Evolutionary conservation across 2,329 filamentous ascomycete species (phyloP).

Genomic region (Colletotrichum endophyticum): DNA sequence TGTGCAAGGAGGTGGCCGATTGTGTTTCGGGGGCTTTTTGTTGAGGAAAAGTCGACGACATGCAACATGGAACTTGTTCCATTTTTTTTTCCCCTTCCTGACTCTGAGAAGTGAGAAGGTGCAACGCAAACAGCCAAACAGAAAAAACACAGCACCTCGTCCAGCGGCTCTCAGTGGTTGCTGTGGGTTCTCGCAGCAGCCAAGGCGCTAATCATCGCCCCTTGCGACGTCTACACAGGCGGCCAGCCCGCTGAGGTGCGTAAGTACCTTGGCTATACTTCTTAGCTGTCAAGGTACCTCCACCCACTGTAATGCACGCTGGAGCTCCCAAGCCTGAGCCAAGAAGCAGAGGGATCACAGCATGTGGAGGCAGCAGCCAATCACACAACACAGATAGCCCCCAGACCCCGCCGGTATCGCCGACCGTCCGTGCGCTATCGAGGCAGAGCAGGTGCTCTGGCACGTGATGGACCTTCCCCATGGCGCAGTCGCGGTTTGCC

Average conservation of each 20-base stretch:
- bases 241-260: constrained; percentile 10
- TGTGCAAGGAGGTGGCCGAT: background rate
- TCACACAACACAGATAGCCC: background rate
- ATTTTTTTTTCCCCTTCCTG: background rate
- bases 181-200: background rate
- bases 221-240: background rate
- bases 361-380: background rate
- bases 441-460: background rate
- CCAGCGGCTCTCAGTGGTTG: constrained; percentile 2
- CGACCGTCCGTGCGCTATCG: background rate
- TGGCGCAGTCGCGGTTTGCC: background rate
- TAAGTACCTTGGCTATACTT: constrained; percentile 11
- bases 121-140: constrained; percentile 13
- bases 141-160: background rate
- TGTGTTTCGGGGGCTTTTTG: constrained; percentile 11
- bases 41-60: background rate
- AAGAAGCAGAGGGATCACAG: background rate
- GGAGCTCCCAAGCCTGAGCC: background rate
- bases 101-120: background rate
- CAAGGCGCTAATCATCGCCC: constrained; percentile 5
- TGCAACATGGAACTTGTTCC: background rate
- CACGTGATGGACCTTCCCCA: constrained; percentile 1
- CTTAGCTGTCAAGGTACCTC: constrained; percentile 12
- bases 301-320: background rate
- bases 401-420: background rate